phyloP scores from a whole-genome alignment of 2,329 filamentous ascomycete species.

The Calonectria hawksworthii region DNA sequence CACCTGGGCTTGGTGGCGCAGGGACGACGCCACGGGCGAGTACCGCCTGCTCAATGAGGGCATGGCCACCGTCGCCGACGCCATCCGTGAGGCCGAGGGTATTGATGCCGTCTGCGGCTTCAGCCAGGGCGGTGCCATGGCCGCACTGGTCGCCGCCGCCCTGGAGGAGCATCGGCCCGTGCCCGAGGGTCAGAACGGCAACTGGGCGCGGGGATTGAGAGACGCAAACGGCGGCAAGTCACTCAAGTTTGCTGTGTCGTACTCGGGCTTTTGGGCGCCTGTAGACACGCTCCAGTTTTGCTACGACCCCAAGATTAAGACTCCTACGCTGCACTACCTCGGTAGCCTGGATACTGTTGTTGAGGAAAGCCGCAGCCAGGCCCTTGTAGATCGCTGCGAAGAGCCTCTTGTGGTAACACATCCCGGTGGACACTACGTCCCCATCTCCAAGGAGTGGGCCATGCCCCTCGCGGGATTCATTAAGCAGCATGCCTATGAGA shows the following conservation, averaged over 20 bases:
- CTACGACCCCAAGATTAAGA: slow-evolving; percentile 81
- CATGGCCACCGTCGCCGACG: slow-evolving; percentile 71
- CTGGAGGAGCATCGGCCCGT: slow-evolving; percentile 66
- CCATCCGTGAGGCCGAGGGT: slow-evolving; percentile 74
- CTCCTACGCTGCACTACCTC: slow-evolving; percentile 85
- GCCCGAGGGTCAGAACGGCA: slow-evolving; percentile 46
- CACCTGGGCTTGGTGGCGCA: slow-evolving; percentile 87
- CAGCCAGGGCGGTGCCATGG: slow-evolving; percentile 81
- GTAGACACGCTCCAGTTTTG: slow-evolving; percentile 71
- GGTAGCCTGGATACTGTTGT: slow-evolving; percentile 91
- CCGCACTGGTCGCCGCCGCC: slow-evolving; percentile 79
- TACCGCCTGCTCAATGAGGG: slow-evolving; percentile 82
- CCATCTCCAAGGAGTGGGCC: slow-evolving; percentile 84
- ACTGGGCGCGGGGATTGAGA: slow-evolving; percentile 62
- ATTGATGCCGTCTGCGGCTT: slow-evolving; percentile 88
- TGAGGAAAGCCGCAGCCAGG: slow-evolving; percentile 79
- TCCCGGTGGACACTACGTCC: slow-evolving; percentile 92
- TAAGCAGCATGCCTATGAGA: slow-evolving; percentile 53
- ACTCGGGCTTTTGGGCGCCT: slow-evolving; percentile 81
- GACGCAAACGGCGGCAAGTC: slow-evolving; percentile 61
- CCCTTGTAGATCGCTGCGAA: slow-evolving; percentile 75
- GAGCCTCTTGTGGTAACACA: slow-evolving; percentile 73
- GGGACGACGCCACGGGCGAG: slow-evolving; percentile 71
- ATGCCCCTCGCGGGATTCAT: slow-evolving; percentile 83
- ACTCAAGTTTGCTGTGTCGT: slow-evolving; percentile 80